A percentile compares a stretch with the other conserved stretches of the same genome.
phyloP scores from a whole-genome alignment of 352 stramenopile species.

The Globisporangium heterothallicum region DNA sequence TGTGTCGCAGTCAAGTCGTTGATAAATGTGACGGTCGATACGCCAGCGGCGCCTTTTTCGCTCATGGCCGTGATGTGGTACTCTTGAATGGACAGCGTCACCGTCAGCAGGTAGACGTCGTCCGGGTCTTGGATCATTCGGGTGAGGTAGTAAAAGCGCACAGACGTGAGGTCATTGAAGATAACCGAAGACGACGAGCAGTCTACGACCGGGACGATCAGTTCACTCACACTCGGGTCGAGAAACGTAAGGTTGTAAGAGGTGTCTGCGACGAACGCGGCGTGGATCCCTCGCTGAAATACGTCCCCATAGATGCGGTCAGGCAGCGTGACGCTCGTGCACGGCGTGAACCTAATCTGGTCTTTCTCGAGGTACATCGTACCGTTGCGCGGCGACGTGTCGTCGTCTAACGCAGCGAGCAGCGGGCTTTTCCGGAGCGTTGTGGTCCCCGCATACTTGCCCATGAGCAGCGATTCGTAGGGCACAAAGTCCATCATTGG shows the following conservation, averaged over 20 bases:
- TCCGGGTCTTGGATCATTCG: slow-evolving; percentile 8
- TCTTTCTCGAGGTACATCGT: slow-evolving; percentile 14
- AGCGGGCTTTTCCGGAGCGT: slow-evolving; percentile 10
- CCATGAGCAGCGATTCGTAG: not conserved
- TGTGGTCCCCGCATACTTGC: not conserved
- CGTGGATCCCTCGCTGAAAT: slow-evolving; percentile 11
- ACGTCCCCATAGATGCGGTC: slow-evolving; percentile 7
- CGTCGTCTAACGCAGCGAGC: not conserved
- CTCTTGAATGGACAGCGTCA: slow-evolving; percentile 15
- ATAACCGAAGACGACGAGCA: not conserved
- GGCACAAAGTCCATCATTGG: not conserved
- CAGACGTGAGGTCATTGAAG: not conserved
- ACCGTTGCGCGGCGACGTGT: slow-evolving; percentile 2
- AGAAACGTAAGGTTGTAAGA: slow-evolving; percentile 15
- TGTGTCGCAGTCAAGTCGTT: slow-evolving; percentile 8
- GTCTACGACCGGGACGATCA: slow-evolving; percentile 10
- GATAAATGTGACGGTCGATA: slow-evolving; percentile 14
- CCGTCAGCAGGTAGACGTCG: slow-evolving; percentile 15
- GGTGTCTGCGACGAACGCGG: slow-evolving; percentile 3
- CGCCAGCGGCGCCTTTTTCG: slow-evolving; percentile 5
- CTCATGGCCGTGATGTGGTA: slow-evolving; percentile 11
- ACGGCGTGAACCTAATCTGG: not conserved
- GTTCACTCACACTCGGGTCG: not conserved
- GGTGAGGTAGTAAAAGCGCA: slow-evolving; percentile 14
- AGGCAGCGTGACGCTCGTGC: not conserved